These are phyloP conservation scores for Tuber borchii DNA, from an alignment of 495 filamentous ascomycete species.

Conservation along the genomic window DNA sequence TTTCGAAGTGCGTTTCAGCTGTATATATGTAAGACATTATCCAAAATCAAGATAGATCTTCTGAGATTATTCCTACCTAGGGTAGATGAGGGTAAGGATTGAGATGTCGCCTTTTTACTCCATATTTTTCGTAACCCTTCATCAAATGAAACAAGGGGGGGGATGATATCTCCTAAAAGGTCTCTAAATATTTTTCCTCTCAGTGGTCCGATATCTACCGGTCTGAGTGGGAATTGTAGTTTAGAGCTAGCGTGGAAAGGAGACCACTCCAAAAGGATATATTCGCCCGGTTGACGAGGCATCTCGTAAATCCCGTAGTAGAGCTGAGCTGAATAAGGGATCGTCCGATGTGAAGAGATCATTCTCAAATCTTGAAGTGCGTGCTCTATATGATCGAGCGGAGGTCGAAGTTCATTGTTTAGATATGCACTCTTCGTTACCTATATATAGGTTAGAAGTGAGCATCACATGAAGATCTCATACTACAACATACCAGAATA, in stretches of 20 bases:
- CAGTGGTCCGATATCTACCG: neutral
- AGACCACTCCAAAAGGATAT: too few relatives aligned
- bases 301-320: neutral
- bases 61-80: neutral
- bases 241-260: too few relatives aligned
- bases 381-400: neutral
- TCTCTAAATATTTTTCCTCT: neutral
- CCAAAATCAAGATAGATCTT: neutral
- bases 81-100: neutral
- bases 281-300: too few relatives aligned
- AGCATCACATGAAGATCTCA: neutral
- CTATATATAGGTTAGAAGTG: neutral
- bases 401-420: neutral
- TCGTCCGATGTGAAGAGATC: neutral
- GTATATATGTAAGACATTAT: neutral
- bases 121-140: neutral
- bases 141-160: neutral
- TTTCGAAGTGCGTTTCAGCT: neutral
- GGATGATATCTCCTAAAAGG: neutral
- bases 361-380: neutral
- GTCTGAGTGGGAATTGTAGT: neutral
- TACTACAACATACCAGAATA: slow-evolving; percentile 17
- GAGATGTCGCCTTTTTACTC: neutral
- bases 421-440: neutral
- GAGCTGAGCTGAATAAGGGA: neutral